Evolutionary conservation across 106 monocot genomes (phyloP).

Genomic region (Acorus calamus): DNA sequence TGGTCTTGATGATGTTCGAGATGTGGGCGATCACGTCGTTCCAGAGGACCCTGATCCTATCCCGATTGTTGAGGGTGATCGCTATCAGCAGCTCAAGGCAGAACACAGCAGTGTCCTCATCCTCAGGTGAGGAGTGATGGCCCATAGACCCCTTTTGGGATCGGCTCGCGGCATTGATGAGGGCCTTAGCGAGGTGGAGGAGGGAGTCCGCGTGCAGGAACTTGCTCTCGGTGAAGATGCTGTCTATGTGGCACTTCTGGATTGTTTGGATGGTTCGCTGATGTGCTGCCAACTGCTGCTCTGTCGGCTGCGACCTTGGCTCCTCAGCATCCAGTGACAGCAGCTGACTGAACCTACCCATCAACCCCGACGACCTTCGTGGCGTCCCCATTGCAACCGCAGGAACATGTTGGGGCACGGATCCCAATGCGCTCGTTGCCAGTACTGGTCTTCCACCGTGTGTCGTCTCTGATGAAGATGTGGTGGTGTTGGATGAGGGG

Average conservation of each 20-base stretch:
- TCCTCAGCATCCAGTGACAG: conserved; percentile 58
- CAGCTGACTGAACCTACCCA: conserved; percentile 68
- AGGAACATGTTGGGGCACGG: conserved; percentile 24
- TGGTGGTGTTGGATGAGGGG: too few relatives aligned
- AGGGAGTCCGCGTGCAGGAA: conserved; percentile 73
- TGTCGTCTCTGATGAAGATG: conserved; percentile 18
- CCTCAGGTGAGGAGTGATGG: conserved; percentile 25
- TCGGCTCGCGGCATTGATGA: conserved; percentile 44
- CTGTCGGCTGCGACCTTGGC: conserved; percentile 48
- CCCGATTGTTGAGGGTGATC: conserved; percentile 66
- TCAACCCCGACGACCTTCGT: conserved; percentile 43
- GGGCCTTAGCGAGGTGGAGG: conserved; percentile 44
- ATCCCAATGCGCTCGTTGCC: conserved; percentile 16
- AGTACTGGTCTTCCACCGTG: conserved; percentile 16
- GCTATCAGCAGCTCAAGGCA: conserved; percentile 69
- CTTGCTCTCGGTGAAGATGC: conserved; percentile 72
- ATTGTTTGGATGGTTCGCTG: conserved; percentile 49
- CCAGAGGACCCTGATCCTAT: conserved; percentile 60
- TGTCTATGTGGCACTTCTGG: conserved; percentile 57
- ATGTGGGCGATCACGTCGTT: conserved; percentile 57
- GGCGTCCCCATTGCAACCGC: conserved; percentile 19
- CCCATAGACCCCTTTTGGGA: conserved; percentile 36
- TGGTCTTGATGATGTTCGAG: conserved; percentile 57
- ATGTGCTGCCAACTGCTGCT: conserved; percentile 57
- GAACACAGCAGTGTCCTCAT: conserved; percentile 64